Base-by-base conservation (phyloP, 495 filamentous ascomycete genomes). In the Neurospora sp. region DNA sequence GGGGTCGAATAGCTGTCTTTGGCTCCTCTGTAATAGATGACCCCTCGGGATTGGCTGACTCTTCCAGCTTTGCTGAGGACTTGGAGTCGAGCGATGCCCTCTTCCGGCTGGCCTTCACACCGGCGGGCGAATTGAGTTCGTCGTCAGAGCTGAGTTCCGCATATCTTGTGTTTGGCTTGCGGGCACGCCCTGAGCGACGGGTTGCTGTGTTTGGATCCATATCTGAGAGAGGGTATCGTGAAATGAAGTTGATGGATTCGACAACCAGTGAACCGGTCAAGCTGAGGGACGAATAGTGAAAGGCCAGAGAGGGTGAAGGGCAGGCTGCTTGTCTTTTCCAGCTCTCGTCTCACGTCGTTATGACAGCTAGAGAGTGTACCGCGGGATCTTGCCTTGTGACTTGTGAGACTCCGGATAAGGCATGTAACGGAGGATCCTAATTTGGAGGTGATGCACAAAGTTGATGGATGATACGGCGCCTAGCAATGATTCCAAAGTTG, bases 121-220 rank as follows among this genome's bases (percentile, higher is more conserved):
- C 1, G n/a, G 45, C 39, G 4, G 69, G 2, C 27, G 77, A 70
- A 22, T 71, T 59, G 1, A 73, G 44, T 40, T 74, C 70, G 68
- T 72, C 71, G 22, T 69, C 42, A 45, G 76, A 70, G 27, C 75
- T 70, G n/a, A 53, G 41, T 9, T 79, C 76, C 12, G 77, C 74
- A 42, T 79, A 77, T 31, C 73, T 75, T 9, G 39, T 16, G 16
- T 77, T 77, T 9, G 73, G 76, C 74, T 79, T 84, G 39, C 74
- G 79, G 4, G 70, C 72, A 61, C 82, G 78, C 27, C 71, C 73
- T 17, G 82, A 83, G 16, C 82, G 82, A 27, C 82, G 82, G 35
- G 39, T 40, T 22, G 69, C 42, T 8, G 41, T 31, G 45, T 37
- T 59, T 45, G 31, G 70, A 3, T 71, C 69, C 41, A 65, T 65